phyloP scores from a whole-genome alignment of 176 grass and related monocot genomes.

The Echinochloa phyllopogon region DNA sequence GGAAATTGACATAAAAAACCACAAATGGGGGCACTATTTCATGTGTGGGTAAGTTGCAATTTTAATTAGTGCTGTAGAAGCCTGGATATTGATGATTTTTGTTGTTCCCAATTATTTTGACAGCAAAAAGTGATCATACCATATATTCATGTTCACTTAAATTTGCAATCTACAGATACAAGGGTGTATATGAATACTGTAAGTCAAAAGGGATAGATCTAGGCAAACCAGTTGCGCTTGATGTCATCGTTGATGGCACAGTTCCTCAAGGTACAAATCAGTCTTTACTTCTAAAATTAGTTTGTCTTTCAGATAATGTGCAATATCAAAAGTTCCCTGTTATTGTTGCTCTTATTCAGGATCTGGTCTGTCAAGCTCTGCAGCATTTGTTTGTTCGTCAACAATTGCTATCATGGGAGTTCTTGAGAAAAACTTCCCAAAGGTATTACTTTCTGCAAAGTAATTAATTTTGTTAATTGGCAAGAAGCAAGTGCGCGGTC shows the following conservation, averaged over 20 bases:
- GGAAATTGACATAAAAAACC: constrained; percentile 95
- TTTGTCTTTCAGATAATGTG: constrained; percentile 1
- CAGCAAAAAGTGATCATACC: background rate
- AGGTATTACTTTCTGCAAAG: constrained; percentile 57
- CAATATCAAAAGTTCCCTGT: background rate
- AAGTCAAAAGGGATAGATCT: constrained; percentile 77
- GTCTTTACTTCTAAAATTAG: background rate
- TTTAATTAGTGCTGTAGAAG: constrained; percentile 1
- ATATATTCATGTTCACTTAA: background rate
- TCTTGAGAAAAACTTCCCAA: constrained; percentile 74
- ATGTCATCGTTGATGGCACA: constrained; percentile 88
- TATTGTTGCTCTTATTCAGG: constrained; percentile 51
- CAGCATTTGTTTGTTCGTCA: constrained; percentile 98
- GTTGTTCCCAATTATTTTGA: background rate
- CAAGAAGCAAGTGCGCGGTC: background rate
- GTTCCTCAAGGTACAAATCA: constrained; percentile 72
- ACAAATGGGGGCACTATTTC: constrained; percentile 98
- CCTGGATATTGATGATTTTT: background rate
- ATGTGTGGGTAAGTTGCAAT: constrained; percentile 83
- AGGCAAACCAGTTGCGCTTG: constrained; percentile 64
- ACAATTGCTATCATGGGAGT: constrained; percentile 95
- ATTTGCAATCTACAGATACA: constrained; percentile 66
- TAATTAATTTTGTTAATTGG: background rate
- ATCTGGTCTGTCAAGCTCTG: constrained; percentile 93
- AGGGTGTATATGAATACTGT: constrained; percentile 81